Evolutionary conservation across 805 yeast species (phyloP), one percentile per base, ranked within the genome.

Genomic region (Metschnikowia lachancei): DNA sequence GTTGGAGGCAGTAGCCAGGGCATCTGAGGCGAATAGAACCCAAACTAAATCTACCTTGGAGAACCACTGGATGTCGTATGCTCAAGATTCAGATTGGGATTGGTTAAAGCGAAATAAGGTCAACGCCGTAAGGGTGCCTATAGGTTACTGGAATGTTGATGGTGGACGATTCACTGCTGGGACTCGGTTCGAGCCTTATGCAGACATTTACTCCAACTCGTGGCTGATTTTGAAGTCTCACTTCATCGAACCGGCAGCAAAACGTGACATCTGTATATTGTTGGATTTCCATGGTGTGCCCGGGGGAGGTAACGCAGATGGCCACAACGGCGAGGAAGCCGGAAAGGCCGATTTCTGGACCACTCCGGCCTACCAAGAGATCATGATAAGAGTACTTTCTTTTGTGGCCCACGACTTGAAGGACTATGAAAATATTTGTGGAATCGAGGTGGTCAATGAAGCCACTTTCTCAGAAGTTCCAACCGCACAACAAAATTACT

Each of bases 261-360:
- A 71, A 17, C 65, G 81, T 55, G 72, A 76, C 22, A 92, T 92
- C 47, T 85, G 89, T 10, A 82, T 92, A 0, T 57, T 92, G 43
- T 76, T 92, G 13, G 98, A 92, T 64, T 58, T 92, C 34, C 98
- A 94, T 65, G 97, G 85, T 0, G 64, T 92, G 8, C 97, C 97
- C 3, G 89, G 88, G 12, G 97, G 97, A 31, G 97, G 97, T 14
- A 92, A 94, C 59, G 76, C 81, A 0, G 85, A 83, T 30, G 87
- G 82, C 42, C 97, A 91, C 62, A 82, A 91, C 56, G 98, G 98
- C 9, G 83, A 82, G 42, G 14, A 37, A 12, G 68, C 81, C 38
- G 76, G 75, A 2, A 59, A 68, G 37, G 81, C 92, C 1, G 85
- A 74, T 9, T 83, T 88, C 56, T 88, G 94, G 91, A 57, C 55